Evolutionary conservation across 1,284 basidiomycete genomes (phyloP).

Genomic region (Cerioporus squamosus): DNA sequence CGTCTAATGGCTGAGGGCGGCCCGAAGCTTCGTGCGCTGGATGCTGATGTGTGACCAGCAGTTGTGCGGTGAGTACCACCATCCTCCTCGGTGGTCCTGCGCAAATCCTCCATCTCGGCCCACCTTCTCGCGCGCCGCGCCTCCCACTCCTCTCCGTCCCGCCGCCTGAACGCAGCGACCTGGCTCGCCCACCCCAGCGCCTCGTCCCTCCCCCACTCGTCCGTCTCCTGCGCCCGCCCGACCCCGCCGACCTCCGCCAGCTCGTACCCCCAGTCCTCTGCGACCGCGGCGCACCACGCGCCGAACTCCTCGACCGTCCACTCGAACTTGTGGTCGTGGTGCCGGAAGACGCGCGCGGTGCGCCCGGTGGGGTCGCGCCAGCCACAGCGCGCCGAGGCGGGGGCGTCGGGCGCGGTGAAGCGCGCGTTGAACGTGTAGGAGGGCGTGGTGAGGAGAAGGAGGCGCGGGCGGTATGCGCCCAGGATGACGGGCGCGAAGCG

Average conservation of each 20-base stretch:
- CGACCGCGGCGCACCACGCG: constrained; percentile 68
- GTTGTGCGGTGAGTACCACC: constrained; percentile 43
- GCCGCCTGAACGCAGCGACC: constrained; percentile 69
- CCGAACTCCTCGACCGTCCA: constrained; percentile 86
- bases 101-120: constrained; percentile 31
- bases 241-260: constrained; percentile 58
- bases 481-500: constrained; percentile 83
- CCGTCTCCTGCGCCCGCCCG: constrained; percentile 58
- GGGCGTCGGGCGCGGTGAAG: constrained; percentile 69
- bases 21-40: constrained; percentile 50
- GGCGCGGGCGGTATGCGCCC: constrained; percentile 80
- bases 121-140: constrained; percentile 41
- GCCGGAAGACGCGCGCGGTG: constrained; percentile 76
- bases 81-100: constrained; percentile 25
- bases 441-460: constrained; percentile 88
- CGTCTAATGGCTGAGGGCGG: constrained; percentile 44
- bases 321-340: constrained; percentile 92
- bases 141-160: constrained; percentile 38
- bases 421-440: constrained; percentile 89
- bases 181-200: constrained; percentile 72
- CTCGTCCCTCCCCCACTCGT: constrained; percentile 72
- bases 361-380: constrained; percentile 77
- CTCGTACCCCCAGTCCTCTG: constrained; percentile 80
- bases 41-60: constrained; percentile 57
- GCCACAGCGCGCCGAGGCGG: constrained; percentile 52